Evolutionary conservation across 2,329 filamentous ascomycete species (phyloP), one percentile per base, ranked within the genome.

Genomic region (Neofusicoccum parvum): DNA sequence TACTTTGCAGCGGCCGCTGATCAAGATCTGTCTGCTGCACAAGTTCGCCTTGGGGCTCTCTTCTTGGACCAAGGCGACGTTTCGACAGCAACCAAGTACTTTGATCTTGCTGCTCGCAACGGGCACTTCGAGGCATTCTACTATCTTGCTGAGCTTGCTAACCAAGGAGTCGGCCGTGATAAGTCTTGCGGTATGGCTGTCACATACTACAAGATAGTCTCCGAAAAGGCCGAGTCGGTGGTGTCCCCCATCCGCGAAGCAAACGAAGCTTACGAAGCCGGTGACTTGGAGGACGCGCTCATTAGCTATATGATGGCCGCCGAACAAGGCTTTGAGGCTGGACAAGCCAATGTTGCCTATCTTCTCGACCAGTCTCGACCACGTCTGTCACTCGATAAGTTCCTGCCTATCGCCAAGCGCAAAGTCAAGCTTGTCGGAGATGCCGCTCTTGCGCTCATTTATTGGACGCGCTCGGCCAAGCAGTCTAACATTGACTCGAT

Each of bases 401-500:
- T 89, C 3, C 76, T 87, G 27, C 84, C 78, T 67, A 80, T 80
- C 72, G 70, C 70, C 67, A 75, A 73, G 66, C 74, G 75, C 62
- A 79, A 81, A 66, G 74, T 78, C 23, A 77, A 81, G 10, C 72
- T 87, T 34, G 79, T 89, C 23, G 81, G 82, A 58, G 87, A 90
- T 73, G 81, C 87, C 0, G 81, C 83, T 2, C 79, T 97, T 3
- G 93, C 93, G 1, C 84, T 99, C 58, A 89, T 96, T 41, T 95
- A 97, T 80, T 99, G 94, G 92, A 97, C 94, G 0, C 88, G 95
- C 41, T 97, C 94, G 10, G 93, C 95, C 2, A 91, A 92, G 70
- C 96, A 99, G 75, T 87, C 89, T 53, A 99, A 99, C 70, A 90
- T 96, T 51, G 95, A 99, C 78, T 92, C 94, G 0, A 85, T 97